These are phyloP conservation scores for Rhodosporidiobolus sp. DNA, from an alignment of 768 basidiomycete genomes.

Conservation along the genomic window DNA sequence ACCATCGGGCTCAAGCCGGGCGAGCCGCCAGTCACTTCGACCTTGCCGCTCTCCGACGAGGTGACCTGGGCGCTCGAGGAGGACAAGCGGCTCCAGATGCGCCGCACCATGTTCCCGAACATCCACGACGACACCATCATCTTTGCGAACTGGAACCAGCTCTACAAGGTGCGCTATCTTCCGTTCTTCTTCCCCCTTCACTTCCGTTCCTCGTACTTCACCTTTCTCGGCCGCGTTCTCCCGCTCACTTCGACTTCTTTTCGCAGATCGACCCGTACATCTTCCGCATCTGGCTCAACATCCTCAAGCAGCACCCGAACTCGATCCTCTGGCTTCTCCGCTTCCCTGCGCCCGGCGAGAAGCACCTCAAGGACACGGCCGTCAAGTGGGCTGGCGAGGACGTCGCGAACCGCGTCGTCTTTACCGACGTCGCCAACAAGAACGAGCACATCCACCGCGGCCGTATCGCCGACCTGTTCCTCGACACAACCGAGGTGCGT, in stretches of 20 bases:
- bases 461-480: conserved; percentile 56
- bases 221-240: neutral
- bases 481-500: conserved; percentile 58
- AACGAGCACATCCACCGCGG: conserved; percentile 54
- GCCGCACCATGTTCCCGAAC: conserved; percentile 54
- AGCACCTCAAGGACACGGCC: conserved; percentile 54
- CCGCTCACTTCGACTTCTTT: neutral
- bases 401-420: conserved; percentile 54
- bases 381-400: conserved; percentile 54
- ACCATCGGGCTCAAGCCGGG: neutral
- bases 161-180: conserved; percentile 52
- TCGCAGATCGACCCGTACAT: conserved; percentile 45
- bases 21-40: conserved; percentile 33
- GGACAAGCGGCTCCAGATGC: conserved; percentile 50
- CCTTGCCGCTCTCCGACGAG: conserved; percentile 30
- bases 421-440: conserved; percentile 57
- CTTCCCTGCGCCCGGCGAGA: conserved; percentile 56
- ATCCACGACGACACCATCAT: conserved; percentile 53
- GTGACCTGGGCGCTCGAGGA: conserved; percentile 52
- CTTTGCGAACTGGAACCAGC: conserved; percentile 60
- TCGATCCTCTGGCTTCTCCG: conserved; percentile 60
- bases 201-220: neutral
- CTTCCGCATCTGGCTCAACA: conserved; percentile 57
- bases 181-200: conserved; percentile 31
- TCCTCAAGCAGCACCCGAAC: conserved; percentile 52